Conservation (phyloP, 345 rosid genomes). For the Eucalyptus globulus region DNA sequence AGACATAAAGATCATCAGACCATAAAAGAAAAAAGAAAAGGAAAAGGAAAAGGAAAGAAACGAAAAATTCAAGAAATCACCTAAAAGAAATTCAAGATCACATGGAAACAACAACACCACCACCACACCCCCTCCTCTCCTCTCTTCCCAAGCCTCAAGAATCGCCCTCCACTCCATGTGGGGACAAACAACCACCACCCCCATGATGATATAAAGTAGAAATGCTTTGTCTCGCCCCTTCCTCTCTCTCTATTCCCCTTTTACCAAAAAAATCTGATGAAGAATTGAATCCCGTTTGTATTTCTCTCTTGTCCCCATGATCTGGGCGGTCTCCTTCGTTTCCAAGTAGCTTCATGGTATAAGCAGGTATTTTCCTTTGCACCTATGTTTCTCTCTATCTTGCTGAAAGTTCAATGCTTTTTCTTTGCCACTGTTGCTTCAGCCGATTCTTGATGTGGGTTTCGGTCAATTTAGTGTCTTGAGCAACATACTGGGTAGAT, state of each 20-base stretch:
- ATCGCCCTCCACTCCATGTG: not conserved
- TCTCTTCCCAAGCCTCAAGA: not conserved
- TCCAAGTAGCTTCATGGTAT: not conserved
- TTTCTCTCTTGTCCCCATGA: not conserved
- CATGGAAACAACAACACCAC: not conserved
- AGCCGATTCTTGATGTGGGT: not conserved
- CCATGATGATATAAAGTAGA: slow-evolving; percentile 2
- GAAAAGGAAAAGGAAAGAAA: not conserved
- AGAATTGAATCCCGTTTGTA: not conserved
- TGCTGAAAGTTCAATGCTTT: not conserved
- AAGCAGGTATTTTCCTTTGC: not conserved
- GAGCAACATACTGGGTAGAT: not conserved
- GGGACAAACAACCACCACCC: not conserved
- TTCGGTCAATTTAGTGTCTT: not conserved
- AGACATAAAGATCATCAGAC: not conserved
- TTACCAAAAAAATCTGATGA: not conserved
- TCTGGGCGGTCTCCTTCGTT: not conserved
- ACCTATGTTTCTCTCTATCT: not conserved
- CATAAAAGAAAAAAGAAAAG: not conserved
- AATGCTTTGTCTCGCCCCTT: slow-evolving; percentile 1
- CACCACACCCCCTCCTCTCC: not conserved
- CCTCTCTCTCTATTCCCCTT: not conserved
- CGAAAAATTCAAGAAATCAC: not conserved
- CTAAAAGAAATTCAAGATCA: not conserved
- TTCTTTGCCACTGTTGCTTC: not conserved